These are phyloP conservation scores for Zygosaccharomyces rouxii DNA, from an alignment of 805 yeast species.

Conservation along the genomic window DNA sequence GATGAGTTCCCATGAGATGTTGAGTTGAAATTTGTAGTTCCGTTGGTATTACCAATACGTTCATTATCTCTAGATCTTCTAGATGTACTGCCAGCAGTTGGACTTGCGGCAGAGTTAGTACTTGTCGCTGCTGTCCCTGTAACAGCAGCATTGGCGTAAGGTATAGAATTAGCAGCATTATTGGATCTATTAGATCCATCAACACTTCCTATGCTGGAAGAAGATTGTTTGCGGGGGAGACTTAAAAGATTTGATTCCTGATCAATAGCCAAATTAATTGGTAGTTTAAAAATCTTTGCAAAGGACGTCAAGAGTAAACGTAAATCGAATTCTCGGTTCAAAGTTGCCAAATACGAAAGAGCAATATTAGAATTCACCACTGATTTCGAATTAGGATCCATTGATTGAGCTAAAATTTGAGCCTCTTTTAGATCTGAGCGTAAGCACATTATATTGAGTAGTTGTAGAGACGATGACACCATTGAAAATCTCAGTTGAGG, in stretches of 20 bases:
- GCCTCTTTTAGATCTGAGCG: background rate
- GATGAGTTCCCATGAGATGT: background rate
- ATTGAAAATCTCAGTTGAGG: slow-evolving; percentile 38
- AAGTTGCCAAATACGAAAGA: slow-evolving; percentile 45
- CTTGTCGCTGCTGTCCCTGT: background rate
- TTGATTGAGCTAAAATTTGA: background rate
- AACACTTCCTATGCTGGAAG: slow-evolving; percentile 3
- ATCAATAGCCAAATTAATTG: slow-evolving; percentile 40
- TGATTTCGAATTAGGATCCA: background rate
- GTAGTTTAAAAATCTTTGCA: slow-evolving; percentile 44
- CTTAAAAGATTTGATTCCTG: slow-evolving; percentile 38
- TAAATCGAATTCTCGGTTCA: slow-evolving; percentile 54
- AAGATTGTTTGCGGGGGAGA: slow-evolving; percentile 12
- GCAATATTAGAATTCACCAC: slow-evolving; percentile 39
- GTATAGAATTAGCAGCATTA: background rate
- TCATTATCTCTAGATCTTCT: background rate
- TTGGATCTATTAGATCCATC: background rate
- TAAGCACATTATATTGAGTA: slow-evolving; percentile 48
- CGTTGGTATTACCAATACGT: background rate
- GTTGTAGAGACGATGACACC: slow-evolving; percentile 55
- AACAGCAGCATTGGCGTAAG: too few relatives aligned
- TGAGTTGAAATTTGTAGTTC: background rate
- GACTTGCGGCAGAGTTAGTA: background rate
- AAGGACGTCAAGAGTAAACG: slow-evolving; percentile 46
- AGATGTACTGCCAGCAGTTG: background rate